Percentiles rank a stretch among this genome's conserved stretches.
These are phyloP conservation scores for Diaporthe aspalathi DNA, from an alignment of 2,329 filamentous ascomycete species.

Conservation along the genomic window DNA sequence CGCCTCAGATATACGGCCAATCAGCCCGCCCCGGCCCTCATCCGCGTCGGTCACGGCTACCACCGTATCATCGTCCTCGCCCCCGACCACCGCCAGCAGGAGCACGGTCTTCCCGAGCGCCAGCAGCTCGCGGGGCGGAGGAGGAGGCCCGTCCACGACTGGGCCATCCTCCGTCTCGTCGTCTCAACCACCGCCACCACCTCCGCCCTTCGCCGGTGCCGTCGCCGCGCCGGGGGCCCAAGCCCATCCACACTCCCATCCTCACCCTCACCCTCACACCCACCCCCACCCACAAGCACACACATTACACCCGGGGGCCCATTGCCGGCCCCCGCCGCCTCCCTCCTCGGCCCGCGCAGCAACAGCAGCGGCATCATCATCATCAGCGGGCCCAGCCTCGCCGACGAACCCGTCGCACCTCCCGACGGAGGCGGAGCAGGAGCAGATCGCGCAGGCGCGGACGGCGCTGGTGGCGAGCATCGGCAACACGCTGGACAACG, in stretches of 20 bases:
- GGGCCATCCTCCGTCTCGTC: conserved; percentile 38
- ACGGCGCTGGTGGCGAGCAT: conserved; percentile 71
- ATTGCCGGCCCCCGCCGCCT: background rate
- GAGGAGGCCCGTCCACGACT: conserved; percentile 37
- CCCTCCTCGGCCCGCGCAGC: background rate
- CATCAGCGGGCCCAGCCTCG: conserved; percentile 15
- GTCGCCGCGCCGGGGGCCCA: conserved; percentile 8
- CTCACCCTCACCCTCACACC: background rate
- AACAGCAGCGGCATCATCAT: background rate
- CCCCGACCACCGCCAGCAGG: conserved; percentile 33
- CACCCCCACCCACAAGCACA: background rate
- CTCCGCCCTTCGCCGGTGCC: background rate
- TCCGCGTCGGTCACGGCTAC: conserved; percentile 39
- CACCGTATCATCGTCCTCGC: conserved; percentile 38
- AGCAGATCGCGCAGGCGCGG: conserved; percentile 67
- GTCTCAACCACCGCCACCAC: conserved; percentile 23
- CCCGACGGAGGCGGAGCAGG: conserved; percentile 56
- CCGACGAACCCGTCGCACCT: conserved; percentile 50
- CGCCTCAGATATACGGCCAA: conserved; percentile 20
- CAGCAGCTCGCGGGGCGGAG: conserved; percentile 2
- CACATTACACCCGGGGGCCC: background rate
- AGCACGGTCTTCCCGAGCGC: conserved; percentile 37
- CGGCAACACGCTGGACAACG: conserved; percentile 75
- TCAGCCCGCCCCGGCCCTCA: conserved; percentile 38
- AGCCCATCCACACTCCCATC: conserved; percentile 18